Percentiles rank a stretch among this genome's conserved stretches.
phyloP scores from a whole-genome alignment of 345 rosid species.

The Corchorus olitorius region DNA sequence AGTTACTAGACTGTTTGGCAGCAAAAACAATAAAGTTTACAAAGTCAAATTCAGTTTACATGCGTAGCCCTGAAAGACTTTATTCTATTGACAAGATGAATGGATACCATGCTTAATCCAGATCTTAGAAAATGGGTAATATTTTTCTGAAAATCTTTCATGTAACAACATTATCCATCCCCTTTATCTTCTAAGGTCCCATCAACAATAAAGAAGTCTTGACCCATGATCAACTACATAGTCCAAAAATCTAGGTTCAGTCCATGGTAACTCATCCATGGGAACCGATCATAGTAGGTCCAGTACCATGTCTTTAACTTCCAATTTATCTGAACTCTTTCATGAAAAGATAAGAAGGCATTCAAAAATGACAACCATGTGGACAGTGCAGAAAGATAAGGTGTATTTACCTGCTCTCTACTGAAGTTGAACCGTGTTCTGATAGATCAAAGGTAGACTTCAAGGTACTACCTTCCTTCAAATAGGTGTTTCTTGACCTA shows the following conservation, averaged over 20 bases:
- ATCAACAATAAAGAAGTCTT: background rate
- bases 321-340: background rate
- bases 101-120: constrained; percentile 4
- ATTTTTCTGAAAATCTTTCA: background rate
- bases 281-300: background rate
- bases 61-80: background rate
- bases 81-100: background rate
- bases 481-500: constrained; percentile 16
- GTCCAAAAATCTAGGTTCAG: background rate
- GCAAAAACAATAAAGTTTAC: background rate
- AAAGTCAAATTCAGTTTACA: background rate
- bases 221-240: background rate
- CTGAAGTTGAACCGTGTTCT: constrained; percentile 14
- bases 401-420: constrained; percentile 23
- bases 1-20: background rate
- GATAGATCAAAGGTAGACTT: constrained; percentile 20
- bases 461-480: constrained; percentile 13
- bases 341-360: background rate
- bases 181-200: background rate
- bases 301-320: background rate
- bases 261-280: background rate
- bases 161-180: background rate
- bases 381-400: constrained; percentile 6
- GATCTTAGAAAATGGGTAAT: background rate
- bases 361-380: background rate